Evolutionary conservation across 192 early-diverging fungal genomes (phyloP), one percentile per base, ranked within the genome.

Genomic region (Coemansia sp.): DNA sequence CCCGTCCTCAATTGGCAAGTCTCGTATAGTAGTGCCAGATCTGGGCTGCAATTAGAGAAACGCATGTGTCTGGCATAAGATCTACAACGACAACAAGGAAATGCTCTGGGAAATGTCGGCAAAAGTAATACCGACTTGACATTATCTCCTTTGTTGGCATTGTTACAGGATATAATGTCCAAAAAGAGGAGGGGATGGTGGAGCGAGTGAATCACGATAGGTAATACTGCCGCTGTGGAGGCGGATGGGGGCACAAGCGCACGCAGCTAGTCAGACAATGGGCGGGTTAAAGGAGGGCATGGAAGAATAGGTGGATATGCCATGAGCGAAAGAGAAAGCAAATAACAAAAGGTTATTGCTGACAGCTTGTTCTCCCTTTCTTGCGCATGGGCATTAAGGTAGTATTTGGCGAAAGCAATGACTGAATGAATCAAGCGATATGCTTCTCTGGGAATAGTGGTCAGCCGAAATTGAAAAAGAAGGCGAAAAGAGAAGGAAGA

Each of bases 171-270:
- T 2, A 63, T 40, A 63, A 63, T 63, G 61, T n/a, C 40, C 38
- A 63, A 40, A 38, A 62, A 40, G 38, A 42, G 22, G 38, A 38
- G 61, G 33, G 31, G 34, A 40, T 29, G 61, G 22, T 33, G n/a
- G 40, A 27, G 38, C 38, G 61, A 63, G n/a, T 24, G 61, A 63
- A 63, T 42, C 61, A 63, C 13, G 36, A 27, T 63, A 42, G 61
- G 61, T 63, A 63, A 63, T 63, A 63, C 38, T 63, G 61, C 61
- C 61, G 61, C 40, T 63, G 61, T 63, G 61, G 61, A 63, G 61
- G 61, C 61, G 38, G 61, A 41, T 33, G 61, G 61, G 8, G 22
- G 38, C 34, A 41, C 61, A 63, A 22, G 61, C 38, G 34, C 6
- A 38, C 61, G 16, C 20, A 40, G 41, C 42, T 18, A 62, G 20